Percentiles rank a stretch among this genome's conserved stretches.
phyloP scores from a whole-genome alignment of 1,284 basidiomycete species.

The Bondarzewia mesenterica region DNA sequence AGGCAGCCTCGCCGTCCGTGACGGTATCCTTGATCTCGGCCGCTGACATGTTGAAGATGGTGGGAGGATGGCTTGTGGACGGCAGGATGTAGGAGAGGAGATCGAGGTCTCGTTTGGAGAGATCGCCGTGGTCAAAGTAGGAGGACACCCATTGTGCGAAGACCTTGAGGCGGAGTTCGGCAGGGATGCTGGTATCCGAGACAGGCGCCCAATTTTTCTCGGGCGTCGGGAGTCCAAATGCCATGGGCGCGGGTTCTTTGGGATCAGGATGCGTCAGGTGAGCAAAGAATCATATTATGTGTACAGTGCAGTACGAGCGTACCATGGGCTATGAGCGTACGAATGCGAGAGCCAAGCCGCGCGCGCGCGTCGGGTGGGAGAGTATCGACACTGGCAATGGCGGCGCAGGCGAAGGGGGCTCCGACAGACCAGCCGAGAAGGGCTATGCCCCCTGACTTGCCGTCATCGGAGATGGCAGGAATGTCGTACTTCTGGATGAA shows the following conservation, averaged over 20 bases:
- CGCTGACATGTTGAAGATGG: neutral
- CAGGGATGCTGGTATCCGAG: neutral
- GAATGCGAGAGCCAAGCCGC: neutral
- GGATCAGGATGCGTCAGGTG: neutral
- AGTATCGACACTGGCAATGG: neutral
- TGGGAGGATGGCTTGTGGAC: neutral
- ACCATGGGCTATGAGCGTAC: neutral
- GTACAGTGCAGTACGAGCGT: too few relatives aligned
- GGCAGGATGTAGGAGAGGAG: neutral
- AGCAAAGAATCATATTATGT: too few relatives aligned
- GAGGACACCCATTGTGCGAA: neutral
- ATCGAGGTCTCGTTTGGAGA: neutral
- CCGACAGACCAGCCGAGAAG: neutral
- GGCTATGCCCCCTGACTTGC: neutral
- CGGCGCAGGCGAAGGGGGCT: neutral
- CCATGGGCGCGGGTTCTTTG: neutral
- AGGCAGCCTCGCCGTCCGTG: neutral
- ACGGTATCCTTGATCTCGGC: neutral
- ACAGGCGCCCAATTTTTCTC: neutral
- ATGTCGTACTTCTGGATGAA: neutral
- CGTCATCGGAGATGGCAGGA: neutral
- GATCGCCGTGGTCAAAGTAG: neutral
- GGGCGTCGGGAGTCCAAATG: neutral
- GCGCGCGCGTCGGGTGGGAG: neutral
- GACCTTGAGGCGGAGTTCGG: neutral